Conservation (phyloP, 495 filamentous ascomycete species). For the Lophium mytilinum region DNA sequence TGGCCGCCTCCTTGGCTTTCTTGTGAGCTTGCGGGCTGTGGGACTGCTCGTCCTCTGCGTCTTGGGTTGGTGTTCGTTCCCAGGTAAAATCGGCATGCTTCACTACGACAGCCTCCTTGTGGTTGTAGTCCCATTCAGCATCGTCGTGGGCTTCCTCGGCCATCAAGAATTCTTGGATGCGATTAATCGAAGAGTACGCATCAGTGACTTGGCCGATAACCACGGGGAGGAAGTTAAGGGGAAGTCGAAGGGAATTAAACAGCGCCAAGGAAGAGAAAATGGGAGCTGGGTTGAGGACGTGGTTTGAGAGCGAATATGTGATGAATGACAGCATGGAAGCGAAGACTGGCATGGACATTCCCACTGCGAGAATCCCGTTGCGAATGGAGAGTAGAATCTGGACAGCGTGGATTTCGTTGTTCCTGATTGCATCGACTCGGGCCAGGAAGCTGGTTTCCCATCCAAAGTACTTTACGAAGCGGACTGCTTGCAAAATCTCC, state of each 20-base stretch:
- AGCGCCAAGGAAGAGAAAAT: slow-evolving; percentile 89
- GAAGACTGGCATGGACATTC: slow-evolving; percentile 69
- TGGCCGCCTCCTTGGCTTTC: slow-evolving; percentile 4
- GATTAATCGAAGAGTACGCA: slow-evolving; percentile 72
- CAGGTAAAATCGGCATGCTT: slow-evolving; percentile 79
- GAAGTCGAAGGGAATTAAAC: slow-evolving; percentile 85
- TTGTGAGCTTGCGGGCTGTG: slow-evolving; percentile 12
- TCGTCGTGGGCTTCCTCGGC: slow-evolving; percentile 81
- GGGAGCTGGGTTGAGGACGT: slow-evolving; percentile 60
- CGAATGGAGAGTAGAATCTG: slow-evolving; percentile 73
- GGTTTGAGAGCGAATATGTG: slow-evolving; percentile 72
- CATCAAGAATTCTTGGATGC: slow-evolving; percentile 79
- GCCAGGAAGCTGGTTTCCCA: slow-evolving; percentile 84
- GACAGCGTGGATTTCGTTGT: slow-evolving; percentile 66
- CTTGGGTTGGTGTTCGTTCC: slow-evolving; percentile 67
- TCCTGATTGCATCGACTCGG: slow-evolving; percentile 64
- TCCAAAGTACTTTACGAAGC: slow-evolving; percentile 93
- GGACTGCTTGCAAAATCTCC: slow-evolving; percentile 81
- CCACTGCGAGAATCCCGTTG: slow-evolving; percentile 75
- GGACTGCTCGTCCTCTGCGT: slow-evolving; percentile 38
- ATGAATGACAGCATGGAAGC: slow-evolving; percentile 95
- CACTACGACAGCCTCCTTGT: slow-evolving; percentile 62
- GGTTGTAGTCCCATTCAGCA: slow-evolving; percentile 51
- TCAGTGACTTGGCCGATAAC: slow-evolving; percentile 85
- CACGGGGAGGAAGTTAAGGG: slow-evolving; percentile 77